phyloP scores from a whole-genome alignment of 306 rosid genomes.

The Dalbergia oliveri region DNA sequence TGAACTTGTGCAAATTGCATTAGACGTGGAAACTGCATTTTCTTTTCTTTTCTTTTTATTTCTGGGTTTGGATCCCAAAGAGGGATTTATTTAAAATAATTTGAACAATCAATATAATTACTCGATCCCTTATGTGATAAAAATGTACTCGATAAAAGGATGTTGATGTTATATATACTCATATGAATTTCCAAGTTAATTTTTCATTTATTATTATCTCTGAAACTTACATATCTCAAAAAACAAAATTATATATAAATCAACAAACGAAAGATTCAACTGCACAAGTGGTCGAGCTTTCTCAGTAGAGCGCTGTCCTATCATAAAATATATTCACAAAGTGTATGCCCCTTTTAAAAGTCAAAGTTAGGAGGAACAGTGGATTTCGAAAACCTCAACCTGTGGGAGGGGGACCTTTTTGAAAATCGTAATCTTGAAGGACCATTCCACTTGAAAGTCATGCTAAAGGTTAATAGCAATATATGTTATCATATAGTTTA shows the following conservation, averaged over 20 bases:
- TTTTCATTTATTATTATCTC: no score
- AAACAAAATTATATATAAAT: no score
- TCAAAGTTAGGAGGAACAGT: no score
- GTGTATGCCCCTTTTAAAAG: not conserved
- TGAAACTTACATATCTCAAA: no score
- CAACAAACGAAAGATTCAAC: no score
- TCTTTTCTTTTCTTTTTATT: not conserved
- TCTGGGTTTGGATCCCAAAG: not conserved
- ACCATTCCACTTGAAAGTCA: slow-evolving; percentile 14
- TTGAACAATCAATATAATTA: not conserved
- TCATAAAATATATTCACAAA: not conserved
- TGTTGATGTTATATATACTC: no score
- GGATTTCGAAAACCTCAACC: no score
- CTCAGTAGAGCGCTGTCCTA: no score
- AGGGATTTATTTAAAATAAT: not conserved
- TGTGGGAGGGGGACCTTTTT: not conserved
- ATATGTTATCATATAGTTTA: not conserved
- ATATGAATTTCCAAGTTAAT: no score
- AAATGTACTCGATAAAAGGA: not conserved
- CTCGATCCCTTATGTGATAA: not conserved
- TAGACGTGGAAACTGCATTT: not conserved
- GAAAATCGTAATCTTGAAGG: slow-evolving; percentile 16
- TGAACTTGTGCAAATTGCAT: not conserved
- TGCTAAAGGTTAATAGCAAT: not conserved
- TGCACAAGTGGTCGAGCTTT: no score